Base-by-base conservation (phyloP, 1,284 basidiomycete genomes). In the Golubevia sp. region DNA sequence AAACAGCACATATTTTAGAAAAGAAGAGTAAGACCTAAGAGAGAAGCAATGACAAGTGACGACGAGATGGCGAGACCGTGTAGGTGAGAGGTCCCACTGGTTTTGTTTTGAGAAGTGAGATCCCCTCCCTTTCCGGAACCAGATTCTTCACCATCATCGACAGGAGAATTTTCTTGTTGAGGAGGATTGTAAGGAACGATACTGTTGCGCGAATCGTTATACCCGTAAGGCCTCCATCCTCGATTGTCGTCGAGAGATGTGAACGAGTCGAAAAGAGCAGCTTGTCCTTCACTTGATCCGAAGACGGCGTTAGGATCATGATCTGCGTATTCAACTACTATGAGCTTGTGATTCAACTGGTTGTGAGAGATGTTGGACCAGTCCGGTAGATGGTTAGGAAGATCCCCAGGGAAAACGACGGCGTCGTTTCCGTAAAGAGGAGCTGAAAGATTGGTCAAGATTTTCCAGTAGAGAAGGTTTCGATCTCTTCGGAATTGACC, bases 391-490 rank as follows among this genome's bases (percentile, higher is more conserved):
- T 62, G 49, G 2, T 21, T 54, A 58, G 7, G 60, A 56, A 18
- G 70, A 49, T 18, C 71, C 72, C 11, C 75, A 74, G 1, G 78
- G 78, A 24, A 83, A 70, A 50, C 55, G 49, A 11, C 23, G 6
- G 49, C 25, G 13, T 56, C 55, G 24, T 38, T 26, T 52, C 25
- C 21, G 50, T 34, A 34, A 5, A 34, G 30, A 34, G 50, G 21
- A 6, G 6, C 50, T 1, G 75, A 77, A 2, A 83, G 64, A 38
- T 62, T 61, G 59, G 81, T 79, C 57, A 81, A 68, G 66, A 81
- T 81, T 61, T 73, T 70, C 77, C 77, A 83, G 76, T 76, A 81
- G 27, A 66, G 66, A 34, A 82, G 56, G 57, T 82, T 83, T 4
- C 80, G 65, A 61, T 83, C 77, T 2, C 79, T 58, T 0, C 80